Base-by-base conservation (phyloP, 495 filamentous ascomycete species). In the Cryomyces minteri region DNA sequence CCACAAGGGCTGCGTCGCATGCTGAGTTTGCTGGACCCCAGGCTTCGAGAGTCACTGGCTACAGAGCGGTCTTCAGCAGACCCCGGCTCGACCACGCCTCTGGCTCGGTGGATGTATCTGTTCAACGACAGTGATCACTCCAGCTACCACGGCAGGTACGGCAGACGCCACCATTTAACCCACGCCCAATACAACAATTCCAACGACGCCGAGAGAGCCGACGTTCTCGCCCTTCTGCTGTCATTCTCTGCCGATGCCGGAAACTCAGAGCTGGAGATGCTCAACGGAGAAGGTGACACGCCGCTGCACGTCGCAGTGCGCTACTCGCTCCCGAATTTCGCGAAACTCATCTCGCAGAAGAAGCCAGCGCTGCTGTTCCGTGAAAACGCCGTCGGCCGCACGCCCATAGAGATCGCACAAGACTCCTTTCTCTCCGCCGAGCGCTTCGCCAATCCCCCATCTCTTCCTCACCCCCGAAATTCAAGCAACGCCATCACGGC, bases 341-440 rank as follows among this genome's bases (percentile, higher is more conserved):
- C 72, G 11, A 59, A 63, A 5, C 42, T 62, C 6, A 61, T 85
- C 34, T 53, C 84, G 11, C 62, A 71, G 9, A 62, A 65, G 31
- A 67, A 73, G 10, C 72, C 75, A 1, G 66, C 65, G 33, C 62
- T 84, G 0, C 57, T 84, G 0, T 66, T 71, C 52, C 69, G 73
- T 33, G 82, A 86, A 51, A 85, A 82, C 51, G 68, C 79, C 0
- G 79, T 76, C 0, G 82, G 81, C 8, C 69, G 67, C 8, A 88
- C 81, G 4, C 74, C 80, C 0, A 58, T 67, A 18, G 81, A 88
- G 45, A 65, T 84, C 36, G 73, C 76, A 2, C 66, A 70, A 32
- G 72, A 75, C 43, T 51, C 58, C 73, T 25, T 25, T 25, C 18
- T 69, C 60, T 52, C 74, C 25, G 52, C 60, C 6, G 40, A 61